A percentile compares a stretch with the other conserved stretches of the same genome.
These are phyloP conservation scores for Fusarium albidum DNA, from an alignment of 2,329 filamentous ascomycete genomes.

Conservation along the genomic window DNA sequence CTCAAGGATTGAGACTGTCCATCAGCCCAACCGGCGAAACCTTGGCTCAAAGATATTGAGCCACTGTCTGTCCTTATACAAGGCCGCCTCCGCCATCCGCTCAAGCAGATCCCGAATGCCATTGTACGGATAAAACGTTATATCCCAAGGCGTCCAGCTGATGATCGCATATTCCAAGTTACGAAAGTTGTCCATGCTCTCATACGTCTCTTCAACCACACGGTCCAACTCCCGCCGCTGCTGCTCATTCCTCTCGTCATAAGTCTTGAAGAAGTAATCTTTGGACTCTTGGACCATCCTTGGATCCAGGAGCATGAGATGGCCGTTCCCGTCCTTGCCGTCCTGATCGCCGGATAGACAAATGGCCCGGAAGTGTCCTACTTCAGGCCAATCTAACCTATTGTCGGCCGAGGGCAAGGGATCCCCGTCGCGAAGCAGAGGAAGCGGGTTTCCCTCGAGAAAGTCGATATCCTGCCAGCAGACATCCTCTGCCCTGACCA, in stretches of 20 bases:
- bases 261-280: constrained; percentile 9
- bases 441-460: not conserved
- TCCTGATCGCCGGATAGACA: not conserved
- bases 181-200: not conserved
- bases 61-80: constrained; percentile 7
- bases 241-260: not conserved
- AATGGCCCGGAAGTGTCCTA: not conserved
- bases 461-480: constrained; percentile 6
- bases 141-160: constrained; percentile 7
- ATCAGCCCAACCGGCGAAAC: constrained; percentile 2
- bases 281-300: not conserved
- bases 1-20: no score
- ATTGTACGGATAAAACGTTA: constrained; percentile 2
- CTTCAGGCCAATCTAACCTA: not conserved
- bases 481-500: constrained; percentile 1
- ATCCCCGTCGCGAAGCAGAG: not conserved
- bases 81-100: not conserved
- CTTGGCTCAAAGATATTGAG: constrained; percentile 8
- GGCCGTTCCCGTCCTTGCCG: not conserved
- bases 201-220: constrained; percentile 7
- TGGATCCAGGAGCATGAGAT: not conserved
- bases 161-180: constrained; percentile 1
- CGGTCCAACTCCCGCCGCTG: not conserved
- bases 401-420: not conserved
- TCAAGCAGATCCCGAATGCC: constrained; percentile 4